Base-by-base conservation (phyloP, 2,329 filamentous ascomycete genomes). In the Curvularia sp. region DNA sequence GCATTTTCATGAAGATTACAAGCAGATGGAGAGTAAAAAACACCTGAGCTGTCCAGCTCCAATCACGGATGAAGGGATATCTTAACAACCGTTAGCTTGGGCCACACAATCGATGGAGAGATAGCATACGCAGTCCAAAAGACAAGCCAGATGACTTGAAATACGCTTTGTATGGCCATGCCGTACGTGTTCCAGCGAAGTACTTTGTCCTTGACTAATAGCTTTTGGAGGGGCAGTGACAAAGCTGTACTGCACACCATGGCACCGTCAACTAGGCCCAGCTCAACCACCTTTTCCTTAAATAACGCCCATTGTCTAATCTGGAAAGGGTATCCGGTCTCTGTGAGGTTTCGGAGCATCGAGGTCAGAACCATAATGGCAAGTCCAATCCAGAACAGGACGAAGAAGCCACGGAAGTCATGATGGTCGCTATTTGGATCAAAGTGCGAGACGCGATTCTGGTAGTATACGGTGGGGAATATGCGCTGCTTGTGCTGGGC, bases 11-110 rank as follows among this genome's bases (percentile, higher is more conserved):
- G 50, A 97, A 87, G 20, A 99, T 84, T 7, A 92, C 89, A 78
- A 99, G 87, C 43, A 93, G 89, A 78, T 99, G 95, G 33, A 99
- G 83, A 10, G 93, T 89, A 68, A 99, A 86, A 77, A 96, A 99
- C 39, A 99, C 95, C 74, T 98, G 95, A 2, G 94, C 89, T 0
- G 95, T 99, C 95, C 95, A 99, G 2, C 93, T 91, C 95, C 95
- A 99, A 51, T 90, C 84, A 8, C 96, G 83, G 67, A 89, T 77
- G 65, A 98, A 98, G 0, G 95, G 95, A 73, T 93, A 87, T 55
- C 83, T 85, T 54, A 64, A 33, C 20, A 52, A 33, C 12, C 10
- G 51, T 63, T 53, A 69, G 58, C 33, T 31, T 51, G 46, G 8
- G n/a, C 26, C 46, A 50, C n/a, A 35, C 1, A 13, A 1, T 10